A percentile compares a stretch with the other conserved stretches of the same genome.
These are phyloP conservation scores for Camellia japonica DNA, from an alignment of 148 eudicot species.

Conservation along the genomic window DNA sequence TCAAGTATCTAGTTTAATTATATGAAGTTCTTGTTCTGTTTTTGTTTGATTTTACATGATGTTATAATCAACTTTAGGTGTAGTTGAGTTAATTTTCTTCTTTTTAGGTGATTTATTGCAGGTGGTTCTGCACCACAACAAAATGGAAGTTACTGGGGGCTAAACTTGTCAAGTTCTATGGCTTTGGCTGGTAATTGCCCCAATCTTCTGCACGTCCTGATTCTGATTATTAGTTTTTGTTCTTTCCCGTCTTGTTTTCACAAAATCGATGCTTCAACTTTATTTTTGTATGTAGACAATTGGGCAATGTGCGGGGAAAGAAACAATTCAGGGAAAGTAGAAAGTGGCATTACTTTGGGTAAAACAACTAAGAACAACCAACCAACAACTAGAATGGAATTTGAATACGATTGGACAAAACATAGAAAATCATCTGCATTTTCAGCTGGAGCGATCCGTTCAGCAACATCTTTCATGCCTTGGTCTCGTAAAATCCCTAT, in stretches of 20 bases:
- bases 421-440: conserved; percentile 45
- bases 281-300: conserved; percentile 27
- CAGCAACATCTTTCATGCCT: conserved; percentile 59
- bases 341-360: conserved; percentile 20
- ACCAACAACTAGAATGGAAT: conserved; percentile 63
- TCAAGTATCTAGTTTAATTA: neutral
- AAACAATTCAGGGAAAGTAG: conserved; percentile 30
- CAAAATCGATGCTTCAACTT: neutral
- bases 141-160: conserved; percentile 71
- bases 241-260: neutral
- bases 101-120: conserved; percentile 8
- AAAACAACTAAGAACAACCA: conserved; percentile 30
- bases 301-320: conserved; percentile 48
- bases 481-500: conserved; percentile 78
- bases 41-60: neutral
- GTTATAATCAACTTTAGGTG: neutral
- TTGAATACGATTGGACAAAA: conserved; percentile 47
- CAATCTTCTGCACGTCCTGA: neutral
- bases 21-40: neutral
- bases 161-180: conserved; percentile 54
- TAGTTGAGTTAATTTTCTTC: neutral
- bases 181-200: conserved; percentile 60
- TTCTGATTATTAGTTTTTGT: conserved; percentile 6
- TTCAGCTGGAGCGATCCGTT: conserved; percentile 47
- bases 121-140: conserved; percentile 15